These are phyloP conservation scores for Pugionium cornutum DNA, from an alignment of 345 rosid species.

Conservation along the genomic window DNA sequence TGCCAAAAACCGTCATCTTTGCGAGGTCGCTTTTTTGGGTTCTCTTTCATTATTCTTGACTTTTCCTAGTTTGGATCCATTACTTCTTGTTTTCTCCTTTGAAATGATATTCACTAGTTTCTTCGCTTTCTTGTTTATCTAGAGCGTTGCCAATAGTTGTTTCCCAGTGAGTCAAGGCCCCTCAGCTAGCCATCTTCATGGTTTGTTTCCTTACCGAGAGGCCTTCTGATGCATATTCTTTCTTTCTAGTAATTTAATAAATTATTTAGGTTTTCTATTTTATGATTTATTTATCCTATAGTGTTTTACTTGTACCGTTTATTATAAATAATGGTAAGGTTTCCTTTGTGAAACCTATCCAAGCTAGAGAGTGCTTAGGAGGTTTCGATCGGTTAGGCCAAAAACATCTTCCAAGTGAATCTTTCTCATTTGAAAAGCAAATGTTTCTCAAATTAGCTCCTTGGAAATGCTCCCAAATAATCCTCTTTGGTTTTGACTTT, in stretches of 20 bases:
- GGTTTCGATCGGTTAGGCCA: no score
- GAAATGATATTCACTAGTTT: background rate
- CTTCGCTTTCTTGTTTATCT: constrained; percentile 31
- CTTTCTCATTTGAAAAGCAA: constrained; percentile 19
- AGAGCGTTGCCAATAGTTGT: constrained; percentile 90
- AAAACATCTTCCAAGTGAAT: background rate
- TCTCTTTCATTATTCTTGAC: constrained; percentile 4
- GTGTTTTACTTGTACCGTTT: no score
- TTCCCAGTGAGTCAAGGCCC: constrained; percentile 78
- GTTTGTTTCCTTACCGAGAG: constrained; percentile 44
- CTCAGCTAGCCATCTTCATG: constrained; percentile 83
- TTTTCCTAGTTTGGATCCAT: constrained; percentile 6
- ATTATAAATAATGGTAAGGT: no score
- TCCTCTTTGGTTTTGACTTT: constrained; percentile 21
- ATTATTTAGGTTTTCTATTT: no score
- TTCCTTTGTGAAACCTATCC: no score
- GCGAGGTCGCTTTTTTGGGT: constrained; percentile 62
- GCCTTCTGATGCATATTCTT: background rate
- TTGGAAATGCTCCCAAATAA: background rate
- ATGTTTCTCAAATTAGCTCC: background rate
- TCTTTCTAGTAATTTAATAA: no score
- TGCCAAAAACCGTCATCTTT: constrained; percentile 76
- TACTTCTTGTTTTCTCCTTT: background rate
- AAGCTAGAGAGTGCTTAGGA: no score
- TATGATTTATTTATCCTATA: no score